Conservation (phyloP, 179 eudicot species). For the Amaranthus tricolor region DNA sequence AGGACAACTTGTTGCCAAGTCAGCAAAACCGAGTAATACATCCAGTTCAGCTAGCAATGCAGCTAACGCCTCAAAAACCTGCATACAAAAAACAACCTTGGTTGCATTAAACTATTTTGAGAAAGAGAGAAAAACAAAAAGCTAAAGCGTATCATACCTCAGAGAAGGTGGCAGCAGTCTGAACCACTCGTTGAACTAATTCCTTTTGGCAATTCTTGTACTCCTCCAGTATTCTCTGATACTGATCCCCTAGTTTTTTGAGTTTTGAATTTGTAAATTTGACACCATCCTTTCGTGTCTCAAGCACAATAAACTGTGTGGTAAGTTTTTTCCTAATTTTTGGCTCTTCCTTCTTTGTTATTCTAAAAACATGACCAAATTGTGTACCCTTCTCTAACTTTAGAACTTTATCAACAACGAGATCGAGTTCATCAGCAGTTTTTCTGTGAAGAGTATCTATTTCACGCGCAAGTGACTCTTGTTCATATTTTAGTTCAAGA, state of each 20-base stretch:
- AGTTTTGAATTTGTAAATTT: constrained; percentile 91
- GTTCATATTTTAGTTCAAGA: constrained; percentile 58
- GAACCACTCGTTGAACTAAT: constrained; percentile 75
- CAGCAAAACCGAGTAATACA: constrained; percentile 96
- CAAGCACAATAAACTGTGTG: constrained; percentile 80
- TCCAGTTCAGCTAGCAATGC: constrained; percentile 76
- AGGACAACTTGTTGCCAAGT: constrained; percentile 85
- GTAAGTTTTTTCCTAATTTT: constrained; percentile 88
- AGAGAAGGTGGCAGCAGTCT: constrained; percentile 69
- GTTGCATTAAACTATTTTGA: constrained; percentile 1
- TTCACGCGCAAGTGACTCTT: constrained; percentile 64
- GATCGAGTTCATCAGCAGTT: constrained; percentile 86
- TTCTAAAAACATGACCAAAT: constrained; percentile 94
- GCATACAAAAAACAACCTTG: constrained; percentile 25
- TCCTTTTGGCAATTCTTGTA: constrained; percentile 82
- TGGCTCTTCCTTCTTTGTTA: constrained; percentile 98
- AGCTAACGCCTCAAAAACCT: constrained; percentile 83
- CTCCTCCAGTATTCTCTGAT: constrained; percentile 81
- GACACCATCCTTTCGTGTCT: constrained; percentile 97
- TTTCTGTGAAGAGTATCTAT: constrained; percentile 66
- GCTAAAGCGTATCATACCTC: constrained; percentile 50
- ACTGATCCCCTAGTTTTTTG: constrained; percentile 77
- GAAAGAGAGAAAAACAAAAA: constrained; percentile 16
- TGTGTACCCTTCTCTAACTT: constrained; percentile 96
- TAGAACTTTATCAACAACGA: constrained; percentile 68